Conservation (phyloP, 805 yeast genomes). For the Yamadazyma endophytica region DNA sequence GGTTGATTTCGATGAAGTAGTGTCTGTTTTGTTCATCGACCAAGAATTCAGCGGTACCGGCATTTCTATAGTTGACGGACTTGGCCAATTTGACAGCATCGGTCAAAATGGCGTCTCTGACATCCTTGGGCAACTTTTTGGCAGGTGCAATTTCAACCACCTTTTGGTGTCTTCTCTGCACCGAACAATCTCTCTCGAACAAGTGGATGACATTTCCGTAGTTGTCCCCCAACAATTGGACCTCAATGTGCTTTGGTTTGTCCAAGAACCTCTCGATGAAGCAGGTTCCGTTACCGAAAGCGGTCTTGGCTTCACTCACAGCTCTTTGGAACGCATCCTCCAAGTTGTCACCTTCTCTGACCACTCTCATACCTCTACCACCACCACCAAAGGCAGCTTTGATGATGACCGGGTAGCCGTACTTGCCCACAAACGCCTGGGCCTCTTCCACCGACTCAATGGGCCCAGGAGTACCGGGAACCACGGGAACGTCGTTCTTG, state of each 20-base stretch:
- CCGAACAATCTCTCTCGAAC: constrained; percentile 99
- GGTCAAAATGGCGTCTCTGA: constrained; percentile 86
- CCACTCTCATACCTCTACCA: constrained; percentile 99
- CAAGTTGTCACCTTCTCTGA: constrained; percentile 90
- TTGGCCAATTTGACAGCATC: constrained; percentile 94
- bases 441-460: constrained; percentile 81
- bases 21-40: constrained; percentile 93
- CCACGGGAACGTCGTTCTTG: constrained; percentile 80
- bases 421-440: constrained; percentile 65
- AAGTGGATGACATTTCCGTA: constrained; percentile 93
- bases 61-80: constrained; percentile 87
- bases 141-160: constrained; percentile 99
- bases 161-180: constrained; percentile 98
- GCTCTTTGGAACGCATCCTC: constrained; percentile 92
- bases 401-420: constrained; percentile 95
- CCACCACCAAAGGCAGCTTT: constrained; percentile 99
- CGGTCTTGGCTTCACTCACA: constrained; percentile 85
- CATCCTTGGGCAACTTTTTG: constrained; percentile 73
- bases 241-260: constrained; percentile 97
- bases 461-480: constrained; percentile 98
- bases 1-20: constrained; percentile 96
- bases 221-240: constrained; percentile 88
- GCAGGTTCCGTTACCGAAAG: constrained; percentile 99
- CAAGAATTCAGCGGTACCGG: constrained; percentile 97
- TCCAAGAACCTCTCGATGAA: constrained; percentile 93